Conservation (phyloP, 306 rosid species). For the Rosa lucieae region DNA sequence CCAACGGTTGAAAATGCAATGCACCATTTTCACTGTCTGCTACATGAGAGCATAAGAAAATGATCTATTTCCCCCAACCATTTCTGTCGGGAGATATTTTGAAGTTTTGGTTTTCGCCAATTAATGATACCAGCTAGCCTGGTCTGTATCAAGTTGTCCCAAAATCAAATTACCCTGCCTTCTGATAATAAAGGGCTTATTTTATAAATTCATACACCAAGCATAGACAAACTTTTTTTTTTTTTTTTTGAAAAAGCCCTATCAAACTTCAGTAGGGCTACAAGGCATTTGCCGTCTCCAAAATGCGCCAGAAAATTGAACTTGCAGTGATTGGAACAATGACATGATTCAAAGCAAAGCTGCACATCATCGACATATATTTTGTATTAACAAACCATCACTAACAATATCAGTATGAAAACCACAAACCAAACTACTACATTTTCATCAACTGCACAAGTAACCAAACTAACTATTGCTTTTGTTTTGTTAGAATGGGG, state of each 20-base stretch:
- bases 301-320: background rate
- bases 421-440: background rate
- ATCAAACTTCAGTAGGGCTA: too few species aligned
- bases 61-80: constrained; percentile 1
- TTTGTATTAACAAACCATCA: background rate
- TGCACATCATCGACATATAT: background rate
- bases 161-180: too few species aligned
- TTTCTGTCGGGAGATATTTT: too few species aligned
- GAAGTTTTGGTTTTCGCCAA: too few species aligned
- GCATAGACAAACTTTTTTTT: too few species aligned
- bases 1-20: constrained; percentile 82
- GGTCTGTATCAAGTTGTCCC: too few species aligned
- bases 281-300: background rate
- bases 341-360: background rate
- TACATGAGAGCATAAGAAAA: constrained; percentile 42
- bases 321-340: background rate
- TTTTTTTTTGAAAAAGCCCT: too few species aligned
- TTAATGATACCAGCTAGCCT: too few species aligned
- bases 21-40: constrained; percentile 88
- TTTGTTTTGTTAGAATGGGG: background rate
- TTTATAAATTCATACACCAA: too few species aligned
- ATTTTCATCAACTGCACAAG: background rate
- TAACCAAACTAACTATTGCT: background rate
- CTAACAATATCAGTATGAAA: background rate
- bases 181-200: too few species aligned